Conservation (phyloP, 331 rosid genomes). For the Acacia pycnantha region DNA sequence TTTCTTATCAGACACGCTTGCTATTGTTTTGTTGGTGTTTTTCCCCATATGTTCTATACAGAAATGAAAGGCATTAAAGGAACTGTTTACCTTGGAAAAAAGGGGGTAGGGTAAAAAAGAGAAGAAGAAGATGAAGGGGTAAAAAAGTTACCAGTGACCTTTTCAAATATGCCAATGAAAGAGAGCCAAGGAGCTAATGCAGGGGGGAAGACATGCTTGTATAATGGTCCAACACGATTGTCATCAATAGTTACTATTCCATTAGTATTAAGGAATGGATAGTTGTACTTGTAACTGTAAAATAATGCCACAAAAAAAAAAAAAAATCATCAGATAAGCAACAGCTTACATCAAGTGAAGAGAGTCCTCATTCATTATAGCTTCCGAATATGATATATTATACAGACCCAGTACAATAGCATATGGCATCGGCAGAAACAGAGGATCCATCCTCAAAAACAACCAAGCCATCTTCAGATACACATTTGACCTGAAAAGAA, state of each 20-base stretch:
- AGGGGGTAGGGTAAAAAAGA: too few species aligned
- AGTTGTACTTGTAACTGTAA: constrained; percentile 40
- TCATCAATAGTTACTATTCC: constrained; percentile 38
- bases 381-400: too few species aligned
- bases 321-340: not conserved
- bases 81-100: not conserved
- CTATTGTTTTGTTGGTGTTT: not conserved
- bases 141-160: constrained; percentile 13
- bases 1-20: not conserved
- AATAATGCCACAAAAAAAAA: not conserved
- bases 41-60: not conserved
- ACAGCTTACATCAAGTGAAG: too few species aligned
- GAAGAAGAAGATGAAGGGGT: too few species aligned
- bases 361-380: not conserved
- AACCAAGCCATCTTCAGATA: constrained; percentile 37
- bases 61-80: not conserved
- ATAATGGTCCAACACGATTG: constrained; percentile 47
- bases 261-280: constrained; percentile 42
- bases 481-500: constrained; percentile 32
- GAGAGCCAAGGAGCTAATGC: constrained; percentile 47
- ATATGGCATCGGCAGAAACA: constrained; percentile 38
- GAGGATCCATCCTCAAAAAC: constrained; percentile 48
- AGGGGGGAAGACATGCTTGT: constrained; percentile 53
- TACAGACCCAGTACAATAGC: constrained; percentile 45
- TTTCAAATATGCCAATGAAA: constrained; percentile 38